Percentiles rank a stretch among this genome's conserved stretches.
Evolutionary conservation across 768 basidiomycete species (phyloP).

Genomic region (Boletus patriciae): DNA sequence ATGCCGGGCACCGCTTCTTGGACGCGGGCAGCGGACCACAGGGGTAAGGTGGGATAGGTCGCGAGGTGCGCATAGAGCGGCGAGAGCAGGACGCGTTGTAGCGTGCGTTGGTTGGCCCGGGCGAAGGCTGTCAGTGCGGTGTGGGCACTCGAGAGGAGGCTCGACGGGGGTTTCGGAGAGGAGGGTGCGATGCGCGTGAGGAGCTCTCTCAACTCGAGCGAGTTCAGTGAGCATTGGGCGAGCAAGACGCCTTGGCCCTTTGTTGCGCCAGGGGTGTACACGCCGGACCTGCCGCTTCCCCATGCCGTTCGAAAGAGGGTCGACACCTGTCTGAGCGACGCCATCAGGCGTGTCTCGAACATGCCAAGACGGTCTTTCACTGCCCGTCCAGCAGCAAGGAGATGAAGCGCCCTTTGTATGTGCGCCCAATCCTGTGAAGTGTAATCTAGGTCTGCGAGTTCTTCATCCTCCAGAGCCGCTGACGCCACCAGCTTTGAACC

Average conservation of each 20-base stretch:
- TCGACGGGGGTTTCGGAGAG: conserved; percentile 20
- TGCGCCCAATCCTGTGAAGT: conserved; percentile 84
- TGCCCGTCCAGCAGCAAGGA: conserved; percentile 76
- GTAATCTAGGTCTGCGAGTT: conserved; percentile 82
- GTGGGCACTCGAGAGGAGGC: conserved; percentile 54
- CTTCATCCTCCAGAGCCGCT: conserved; percentile 42
- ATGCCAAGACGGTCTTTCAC: conserved; percentile 63
- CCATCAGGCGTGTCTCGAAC: conserved; percentile 72
- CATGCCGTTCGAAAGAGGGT: conserved; percentile 57
- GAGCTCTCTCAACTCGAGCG: conserved; percentile 57
- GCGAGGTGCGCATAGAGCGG: conserved; percentile 75
- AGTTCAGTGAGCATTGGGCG: conserved; percentile 83
- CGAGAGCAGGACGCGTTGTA: conserved; percentile 81
- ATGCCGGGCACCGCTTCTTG: conserved; percentile 29
- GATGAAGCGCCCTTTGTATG: conserved; percentile 79
- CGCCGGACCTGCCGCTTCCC: conserved; percentile 48
- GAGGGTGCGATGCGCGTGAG: conserved; percentile 29
- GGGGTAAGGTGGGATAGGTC: conserved; percentile 62
- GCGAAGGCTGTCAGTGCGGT: conserved; percentile 64
- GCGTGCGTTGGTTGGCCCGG: conserved; percentile 67
- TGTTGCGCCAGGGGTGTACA: conserved; percentile 56
- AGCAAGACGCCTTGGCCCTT: conserved; percentile 74
- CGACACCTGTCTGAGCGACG: conserved; percentile 58
- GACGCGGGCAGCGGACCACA: conserved; percentile 57
- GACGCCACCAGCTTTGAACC: conserved; percentile 29